phyloP scores from a whole-genome alignment of 257 asterid genomes.

The Gynochthodes officinalis region DNA sequence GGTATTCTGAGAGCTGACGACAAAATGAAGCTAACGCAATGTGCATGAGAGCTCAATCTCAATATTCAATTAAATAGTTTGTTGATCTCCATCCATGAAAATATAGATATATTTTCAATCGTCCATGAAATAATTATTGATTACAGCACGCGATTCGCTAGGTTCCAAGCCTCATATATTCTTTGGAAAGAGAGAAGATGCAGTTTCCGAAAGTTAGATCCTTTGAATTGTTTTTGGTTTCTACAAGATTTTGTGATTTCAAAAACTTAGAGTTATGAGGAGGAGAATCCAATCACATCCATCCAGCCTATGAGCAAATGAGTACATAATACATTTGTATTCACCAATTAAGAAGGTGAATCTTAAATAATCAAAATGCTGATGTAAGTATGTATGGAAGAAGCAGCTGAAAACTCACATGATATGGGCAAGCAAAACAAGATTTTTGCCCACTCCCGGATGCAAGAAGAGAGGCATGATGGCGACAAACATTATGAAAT shows the following conservation, averaged over 20 bases:
- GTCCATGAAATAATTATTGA: not conserved
- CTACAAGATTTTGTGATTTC: not conserved
- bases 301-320: not conserved
- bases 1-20: not conserved
- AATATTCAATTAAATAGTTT: not conserved
- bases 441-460: conserved; percentile 64
- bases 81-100: not conserved
- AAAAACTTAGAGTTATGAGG: not conserved
- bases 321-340: not conserved
- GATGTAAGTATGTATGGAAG: not conserved
- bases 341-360: not conserved
- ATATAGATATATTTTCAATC: no score
- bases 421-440: conserved; percentile 91
- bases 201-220: not conserved
- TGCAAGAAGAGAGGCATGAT: conserved; percentile 80
- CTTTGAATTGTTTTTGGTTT: no score
- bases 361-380: not conserved
- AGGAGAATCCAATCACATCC: not conserved
- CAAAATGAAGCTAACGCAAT: not conserved
- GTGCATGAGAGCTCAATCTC: not conserved
- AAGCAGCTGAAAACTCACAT: conserved; percentile 53
- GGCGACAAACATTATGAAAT: conserved; percentile 92
- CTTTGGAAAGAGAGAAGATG: not conserved
- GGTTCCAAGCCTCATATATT: not conserved
- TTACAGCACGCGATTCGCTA: not conserved